Percentiles rank a stretch among this genome's conserved stretches.
phyloP scores from a whole-genome alignment of 345 rosid genomes.

The Geranium brycei region DNA sequence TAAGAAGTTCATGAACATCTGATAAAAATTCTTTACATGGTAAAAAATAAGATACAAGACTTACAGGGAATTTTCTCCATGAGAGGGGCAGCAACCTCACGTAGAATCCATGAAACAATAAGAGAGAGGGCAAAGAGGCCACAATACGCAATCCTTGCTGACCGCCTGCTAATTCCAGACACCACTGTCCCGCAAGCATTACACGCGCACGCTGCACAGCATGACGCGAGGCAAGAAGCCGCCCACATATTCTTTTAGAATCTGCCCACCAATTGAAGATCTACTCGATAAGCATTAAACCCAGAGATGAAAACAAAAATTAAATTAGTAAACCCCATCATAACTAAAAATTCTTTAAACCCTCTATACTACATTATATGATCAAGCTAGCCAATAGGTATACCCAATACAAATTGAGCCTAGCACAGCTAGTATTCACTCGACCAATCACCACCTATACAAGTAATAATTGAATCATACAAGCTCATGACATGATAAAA shows the following conservation, averaged over 20 bases:
- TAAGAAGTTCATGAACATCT: background rate
- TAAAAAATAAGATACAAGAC: constrained; percentile 5
- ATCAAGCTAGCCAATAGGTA: no score
- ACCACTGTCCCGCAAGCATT: constrained; percentile 87
- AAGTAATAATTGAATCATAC: no score
- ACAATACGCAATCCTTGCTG: constrained; percentile 95
- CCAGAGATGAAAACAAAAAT: background rate
- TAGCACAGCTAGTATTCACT: no score
- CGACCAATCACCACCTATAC: background rate
- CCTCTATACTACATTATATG: background rate
- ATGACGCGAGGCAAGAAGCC: constrained; percentile 96
- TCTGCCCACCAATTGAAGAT: constrained; percentile 5
- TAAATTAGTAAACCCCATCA: background rate
- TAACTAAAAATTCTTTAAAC: background rate
- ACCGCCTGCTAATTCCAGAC: constrained; percentile 79
- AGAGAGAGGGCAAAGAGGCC: constrained; percentile 92
- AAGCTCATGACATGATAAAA: background rate
- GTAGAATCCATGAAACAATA: constrained; percentile 88
- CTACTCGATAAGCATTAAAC: background rate
- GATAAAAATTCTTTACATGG: background rate
- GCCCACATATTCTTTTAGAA: constrained; percentile 63
- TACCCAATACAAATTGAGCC: background rate
- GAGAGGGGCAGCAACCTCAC: constrained; percentile 96
- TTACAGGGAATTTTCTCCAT: constrained; percentile 98
- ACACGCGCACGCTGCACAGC: constrained; percentile 97